Evolutionary conservation across 2,329 filamentous ascomycete genomes (phyloP).

Genomic region (Cercospora sp.): DNA sequence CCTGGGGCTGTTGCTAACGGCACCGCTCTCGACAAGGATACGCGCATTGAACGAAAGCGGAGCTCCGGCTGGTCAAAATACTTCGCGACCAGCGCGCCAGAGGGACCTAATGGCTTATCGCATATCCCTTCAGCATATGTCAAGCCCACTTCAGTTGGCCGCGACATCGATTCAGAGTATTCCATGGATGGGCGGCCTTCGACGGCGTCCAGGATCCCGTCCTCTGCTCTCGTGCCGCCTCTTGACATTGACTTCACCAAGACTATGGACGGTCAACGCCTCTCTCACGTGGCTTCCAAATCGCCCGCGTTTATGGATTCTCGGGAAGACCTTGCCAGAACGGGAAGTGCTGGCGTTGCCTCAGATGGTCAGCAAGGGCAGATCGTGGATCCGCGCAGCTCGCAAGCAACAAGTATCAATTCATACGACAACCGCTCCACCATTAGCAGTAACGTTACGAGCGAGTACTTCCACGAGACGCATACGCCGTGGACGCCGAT

Average conservation of each 20-base stretch:
- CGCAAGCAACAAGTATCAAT: slow-evolving; percentile 28
- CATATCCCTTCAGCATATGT: slow-evolving; percentile 37
- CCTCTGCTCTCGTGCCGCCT: slow-evolving; percentile 70
- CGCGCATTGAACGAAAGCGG: slow-evolving; percentile 49
- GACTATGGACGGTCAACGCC: slow-evolving; percentile 58
- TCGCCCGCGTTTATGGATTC: slow-evolving; percentile 69
- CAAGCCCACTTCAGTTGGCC: slow-evolving; percentile 47
- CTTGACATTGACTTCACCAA: slow-evolving; percentile 57
- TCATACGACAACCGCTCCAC: slow-evolving; percentile 35
- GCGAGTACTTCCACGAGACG: slow-evolving; percentile 37
- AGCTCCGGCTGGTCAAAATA: slow-evolving; percentile 56
- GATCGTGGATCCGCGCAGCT: slow-evolving; percentile 36
- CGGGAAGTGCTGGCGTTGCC: slow-evolving; percentile 29
- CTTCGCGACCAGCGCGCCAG: slow-evolving; percentile 41
- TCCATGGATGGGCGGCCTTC: slow-evolving; percentile 43
- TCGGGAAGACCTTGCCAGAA: slow-evolving; percentile 41
- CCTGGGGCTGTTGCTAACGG: slow-evolving; percentile 22
- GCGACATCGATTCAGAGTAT: slow-evolving; percentile 50
- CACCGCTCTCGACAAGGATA: slow-evolving; percentile 35
- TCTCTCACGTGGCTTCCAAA: slow-evolving; percentile 67
- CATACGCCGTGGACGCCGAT: slow-evolving; percentile 39
- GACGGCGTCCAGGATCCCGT: slow-evolving; percentile 45
- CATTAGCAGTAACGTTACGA: slow-evolving; percentile 34
- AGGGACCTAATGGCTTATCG: slow-evolving; percentile 38
- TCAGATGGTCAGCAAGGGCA: slow-evolving; percentile 30